Conservation (phyloP, 768 basidiomycete species). For the Boletus insuetus region DNA sequence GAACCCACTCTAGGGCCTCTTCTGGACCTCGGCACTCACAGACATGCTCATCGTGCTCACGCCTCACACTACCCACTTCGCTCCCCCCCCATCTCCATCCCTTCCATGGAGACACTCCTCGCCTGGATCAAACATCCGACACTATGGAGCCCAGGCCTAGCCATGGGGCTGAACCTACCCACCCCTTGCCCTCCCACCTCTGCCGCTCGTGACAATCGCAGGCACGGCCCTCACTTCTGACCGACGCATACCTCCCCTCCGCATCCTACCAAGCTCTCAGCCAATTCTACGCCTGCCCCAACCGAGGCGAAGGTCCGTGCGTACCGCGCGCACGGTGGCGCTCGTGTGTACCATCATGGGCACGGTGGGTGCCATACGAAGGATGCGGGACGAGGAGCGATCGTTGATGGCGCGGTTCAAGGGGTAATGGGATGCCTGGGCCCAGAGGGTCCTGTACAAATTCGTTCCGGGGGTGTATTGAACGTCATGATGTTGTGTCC, state of each 20-base stretch:
- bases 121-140: neutral
- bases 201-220: conserved; percentile 18
- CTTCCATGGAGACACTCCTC: neutral
- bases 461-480: conserved; percentile 49
- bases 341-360: conserved; percentile 6
- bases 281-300: conserved; percentile 21
- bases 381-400: conserved; percentile 13
- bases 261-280: conserved; percentile 27
- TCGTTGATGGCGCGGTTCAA: conserved; percentile 13
- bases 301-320: conserved; percentile 5
- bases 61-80: conserved; percentile 2
- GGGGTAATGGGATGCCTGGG: conserved; percentile 37
- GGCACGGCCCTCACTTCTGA: conserved; percentile 37
- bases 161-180: neutral
- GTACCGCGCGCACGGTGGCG: conserved; percentile 3
- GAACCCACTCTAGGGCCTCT: conserved; percentile 13
- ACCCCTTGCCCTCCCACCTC: neutral
- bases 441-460: conserved; percentile 42
- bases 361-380: conserved; percentile 3
- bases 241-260: conserved; percentile 42
- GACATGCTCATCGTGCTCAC: conserved; percentile 7
- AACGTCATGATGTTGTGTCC: neutral
- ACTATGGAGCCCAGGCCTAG: neutral
- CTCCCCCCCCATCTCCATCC: neutral
- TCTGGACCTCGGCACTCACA: conserved; percentile 11